Base-by-base conservation (phyloP, 352 stramenopile genomes). In the Poterioochromonas sp. region DNA sequence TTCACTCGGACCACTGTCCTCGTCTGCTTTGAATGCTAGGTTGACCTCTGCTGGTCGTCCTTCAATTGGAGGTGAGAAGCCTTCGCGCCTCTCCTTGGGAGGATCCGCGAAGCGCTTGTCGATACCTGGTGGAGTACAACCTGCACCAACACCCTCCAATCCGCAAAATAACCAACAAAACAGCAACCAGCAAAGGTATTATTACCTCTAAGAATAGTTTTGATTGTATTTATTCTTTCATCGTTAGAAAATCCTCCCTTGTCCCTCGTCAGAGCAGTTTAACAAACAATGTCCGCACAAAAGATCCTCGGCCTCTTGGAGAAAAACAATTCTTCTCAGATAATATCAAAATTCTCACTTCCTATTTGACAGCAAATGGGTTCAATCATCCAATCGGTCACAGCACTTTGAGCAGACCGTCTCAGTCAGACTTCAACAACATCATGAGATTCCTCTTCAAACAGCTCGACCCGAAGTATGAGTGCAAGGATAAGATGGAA, bases 371-470 rank as follows among this genome's bases (percentile, higher is more conserved):
- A 62, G 86, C 92, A 5, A 88, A 88, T 65, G 87, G 90, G 53
- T 98, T 96, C 84, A 89, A 96, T 82, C 86, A 97, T 79, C 84
- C 88, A 18, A 84, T 99, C 64, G 89, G 87, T 0, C 86, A 86
- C 2, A 95, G 96, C 78, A 88, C 94, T 54, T 85, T 98, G 26
- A 88, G 89, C 26, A 87, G 90, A 0, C 94, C 95, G 1, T 97
- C 92, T 22, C 94, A 93, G 51, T 96, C 97, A 79, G 95, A 99
- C 81, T 99, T 99, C 81, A 88, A 88, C 79, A 93, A 97, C 80
- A 97, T 99, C 77, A 88, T 98, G 73, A 88, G 91, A 32, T 99
- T 99, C 80, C 83, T 99, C 40, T 94, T 99, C 76, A 86, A 91
- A 15, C 85, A 93, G 65, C 82, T 98, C 32, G 95, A 99, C 82